Evolutionary conservation across 768 basidiomycete species (phyloP).

Genomic region (Sarcodon aspratus): DNA sequence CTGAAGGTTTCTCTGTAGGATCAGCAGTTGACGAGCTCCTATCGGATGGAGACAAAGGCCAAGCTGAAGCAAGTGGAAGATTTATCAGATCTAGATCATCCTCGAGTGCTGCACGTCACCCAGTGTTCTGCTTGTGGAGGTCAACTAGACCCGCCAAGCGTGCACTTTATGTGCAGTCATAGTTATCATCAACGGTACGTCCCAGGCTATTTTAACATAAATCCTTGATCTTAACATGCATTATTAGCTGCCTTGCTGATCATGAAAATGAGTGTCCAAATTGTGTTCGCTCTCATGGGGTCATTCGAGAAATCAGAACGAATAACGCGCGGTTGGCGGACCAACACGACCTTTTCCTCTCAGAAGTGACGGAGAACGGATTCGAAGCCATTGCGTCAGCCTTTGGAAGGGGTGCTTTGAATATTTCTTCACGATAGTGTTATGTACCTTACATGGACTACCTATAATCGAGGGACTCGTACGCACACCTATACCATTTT

Average conservation of each 20-base stretch:
- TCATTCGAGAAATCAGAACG: conserved; percentile 80
- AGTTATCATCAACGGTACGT: conserved; percentile 87
- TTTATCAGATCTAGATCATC: conserved; percentile 64
- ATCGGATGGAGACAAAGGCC: conserved; percentile 70
- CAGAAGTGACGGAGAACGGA: conserved; percentile 60
- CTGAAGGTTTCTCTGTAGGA: conserved; percentile 39
- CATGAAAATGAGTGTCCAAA: conserved; percentile 85
- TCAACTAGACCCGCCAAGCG: conserved; percentile 82
- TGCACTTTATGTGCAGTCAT: conserved; percentile 98
- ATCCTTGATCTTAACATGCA: not conserved
- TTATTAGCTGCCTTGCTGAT: conserved; percentile 70
- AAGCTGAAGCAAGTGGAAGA: conserved; percentile 78
- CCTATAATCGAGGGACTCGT: not conserved
- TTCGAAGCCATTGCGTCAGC: conserved; percentile 62
- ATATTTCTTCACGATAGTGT: conserved; percentile 3
- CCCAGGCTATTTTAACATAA: conserved; percentile 1
- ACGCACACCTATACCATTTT: no score
- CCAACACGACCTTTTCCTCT: conserved; percentile 71
- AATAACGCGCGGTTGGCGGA: conserved; percentile 80
- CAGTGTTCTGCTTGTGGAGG: conserved; percentile 84
- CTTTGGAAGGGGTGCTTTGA: conserved; percentile 57
- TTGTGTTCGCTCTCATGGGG: conserved; percentile 78
- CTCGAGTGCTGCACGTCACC: conserved; percentile 89
- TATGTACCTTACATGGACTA: not conserved
- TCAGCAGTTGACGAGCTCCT: conserved; percentile 76